These are phyloP conservation scores for Phytophthora ramorum DNA, from an alignment of 352 stramenopile species.

Conservation along the genomic window DNA sequence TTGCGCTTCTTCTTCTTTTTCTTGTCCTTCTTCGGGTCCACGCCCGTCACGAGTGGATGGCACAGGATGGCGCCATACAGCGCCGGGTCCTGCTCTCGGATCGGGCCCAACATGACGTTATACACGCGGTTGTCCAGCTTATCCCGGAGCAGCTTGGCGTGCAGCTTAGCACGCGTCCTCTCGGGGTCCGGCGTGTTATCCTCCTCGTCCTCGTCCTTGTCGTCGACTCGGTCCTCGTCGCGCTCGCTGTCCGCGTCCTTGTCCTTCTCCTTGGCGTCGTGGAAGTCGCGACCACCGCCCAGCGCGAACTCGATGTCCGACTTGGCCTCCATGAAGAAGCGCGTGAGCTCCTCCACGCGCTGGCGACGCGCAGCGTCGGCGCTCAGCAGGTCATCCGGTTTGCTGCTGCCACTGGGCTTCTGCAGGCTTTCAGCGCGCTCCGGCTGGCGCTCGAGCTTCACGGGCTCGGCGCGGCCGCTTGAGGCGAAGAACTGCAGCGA, in stretches of 20 bases:
- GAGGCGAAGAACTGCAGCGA: slow-evolving; percentile 77
- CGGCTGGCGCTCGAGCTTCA: slow-evolving; percentile 78
- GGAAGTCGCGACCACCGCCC: slow-evolving; percentile 70
- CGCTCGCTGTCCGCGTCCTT: slow-evolving; percentile 69
- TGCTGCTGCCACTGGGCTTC: slow-evolving; percentile 35
- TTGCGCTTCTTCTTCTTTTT: slow-evolving; percentile 89
- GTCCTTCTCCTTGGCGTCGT: slow-evolving; percentile 74
- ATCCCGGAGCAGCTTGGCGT: slow-evolving; percentile 67
- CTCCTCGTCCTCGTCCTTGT: slow-evolving; percentile 66
- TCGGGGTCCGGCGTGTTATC: slow-evolving; percentile 55
- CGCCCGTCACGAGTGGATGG: slow-evolving; percentile 81
- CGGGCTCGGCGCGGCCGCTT: slow-evolving; percentile 60
- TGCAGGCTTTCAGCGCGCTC: slow-evolving; percentile 41
- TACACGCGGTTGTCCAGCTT: slow-evolving; percentile 83
- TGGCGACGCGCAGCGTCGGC: slow-evolving; percentile 79
- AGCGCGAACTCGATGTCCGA: slow-evolving; percentile 91
- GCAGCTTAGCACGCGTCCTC: slow-evolving; percentile 50
- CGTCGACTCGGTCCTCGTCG: slow-evolving; percentile 68
- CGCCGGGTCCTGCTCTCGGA: slow-evolving; percentile 81
- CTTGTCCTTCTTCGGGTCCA: slow-evolving; percentile 83
- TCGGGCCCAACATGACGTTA: slow-evolving; percentile 74
- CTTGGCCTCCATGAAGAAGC: slow-evolving; percentile 92
- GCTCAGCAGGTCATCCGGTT: slow-evolving; percentile 75
- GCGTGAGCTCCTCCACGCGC: slow-evolving; percentile 86
- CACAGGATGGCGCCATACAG: slow-evolving; percentile 87